Percentiles rank a stretch among this genome's conserved stretches.
phyloP scores from a whole-genome alignment of 2,329 filamentous ascomycete genomes.

The Trichoderma semiorbis region DNA sequence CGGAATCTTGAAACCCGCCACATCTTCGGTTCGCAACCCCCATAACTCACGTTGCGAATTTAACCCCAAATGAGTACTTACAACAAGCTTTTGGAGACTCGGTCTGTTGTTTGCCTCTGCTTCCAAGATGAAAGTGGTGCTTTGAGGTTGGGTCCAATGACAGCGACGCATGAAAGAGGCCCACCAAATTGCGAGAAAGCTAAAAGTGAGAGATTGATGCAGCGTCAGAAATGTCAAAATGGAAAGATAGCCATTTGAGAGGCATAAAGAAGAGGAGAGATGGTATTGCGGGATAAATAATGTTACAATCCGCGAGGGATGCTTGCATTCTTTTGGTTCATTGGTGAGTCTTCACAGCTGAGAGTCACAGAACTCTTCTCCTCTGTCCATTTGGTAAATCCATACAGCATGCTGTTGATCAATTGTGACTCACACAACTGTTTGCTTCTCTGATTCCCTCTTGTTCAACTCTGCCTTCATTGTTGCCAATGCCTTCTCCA shows the following conservation, averaged over 20 bases:
- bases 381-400: not conserved
- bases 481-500: not conserved
- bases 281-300: not conserved
- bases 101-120: no score
- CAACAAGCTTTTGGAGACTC: no score
- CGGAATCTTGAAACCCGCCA: not conserved
- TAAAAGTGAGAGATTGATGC: no score
- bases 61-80: no score
- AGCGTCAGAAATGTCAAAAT: not conserved
- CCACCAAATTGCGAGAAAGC: no score
- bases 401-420: not conserved
- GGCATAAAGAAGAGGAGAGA: not conserved
- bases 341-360: not conserved
- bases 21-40: no score
- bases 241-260: not conserved
- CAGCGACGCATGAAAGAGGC: no score
- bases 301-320: not conserved
- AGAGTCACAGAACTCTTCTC: not conserved
- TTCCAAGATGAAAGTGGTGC: no score
- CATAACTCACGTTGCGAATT: no score
- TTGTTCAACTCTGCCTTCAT: not conserved
- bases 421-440: not conserved
- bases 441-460: no score
- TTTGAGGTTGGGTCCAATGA: no score
- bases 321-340: not conserved